Evolutionary conservation across 495 filamentous ascomycete genomes (phyloP).

Genomic region (Penicillium pancosmium): DNA sequence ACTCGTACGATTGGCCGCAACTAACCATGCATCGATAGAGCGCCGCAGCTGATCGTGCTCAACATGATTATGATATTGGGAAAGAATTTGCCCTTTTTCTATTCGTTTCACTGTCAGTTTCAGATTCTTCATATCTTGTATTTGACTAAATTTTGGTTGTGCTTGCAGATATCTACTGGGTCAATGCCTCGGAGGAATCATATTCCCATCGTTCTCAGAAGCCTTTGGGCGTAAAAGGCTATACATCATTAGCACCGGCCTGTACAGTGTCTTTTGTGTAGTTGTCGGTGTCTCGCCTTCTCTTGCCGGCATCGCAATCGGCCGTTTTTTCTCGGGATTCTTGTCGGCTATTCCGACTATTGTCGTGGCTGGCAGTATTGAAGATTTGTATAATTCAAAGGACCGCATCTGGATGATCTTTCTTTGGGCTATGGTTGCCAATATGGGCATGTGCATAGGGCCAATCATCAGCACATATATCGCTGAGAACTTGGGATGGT

Average conservation of each 20-base stretch:
- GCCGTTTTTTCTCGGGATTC: conserved; percentile 46
- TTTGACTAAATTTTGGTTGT: conserved; percentile 15
- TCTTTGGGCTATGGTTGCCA: conserved; percentile 41
- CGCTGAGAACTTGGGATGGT: conserved; percentile 38
- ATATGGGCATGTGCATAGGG: conserved; percentile 42
- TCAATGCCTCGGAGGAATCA: conserved; percentile 48
- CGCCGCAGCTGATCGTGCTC: conserved; percentile 24
- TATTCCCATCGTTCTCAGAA: conserved; percentile 52
- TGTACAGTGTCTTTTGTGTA: conserved; percentile 42
- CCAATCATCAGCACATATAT: conserved; percentile 49
- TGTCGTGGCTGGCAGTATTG: conserved; percentile 49
- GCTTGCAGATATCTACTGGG: conserved; percentile 40
- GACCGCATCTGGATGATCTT: conserved; percentile 51
- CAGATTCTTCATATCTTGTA: not conserved
- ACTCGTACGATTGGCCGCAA: not conserved
- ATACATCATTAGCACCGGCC: conserved; percentile 41
- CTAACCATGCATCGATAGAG: conserved; percentile 14
- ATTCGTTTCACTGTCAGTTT: conserved; percentile 32
- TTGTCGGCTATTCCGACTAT: conserved; percentile 48
- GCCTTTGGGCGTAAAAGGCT: conserved; percentile 46
- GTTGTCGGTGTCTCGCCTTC: conserved; percentile 36
- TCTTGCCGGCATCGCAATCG: conserved; percentile 31
- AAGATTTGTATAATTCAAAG: conserved; percentile 51
- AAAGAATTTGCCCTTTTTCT: conserved; percentile 27
- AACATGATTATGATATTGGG: conserved; percentile 20